Evolutionary conservation across 208 protist species (phyloP).

Genomic region (Crithidia brevicula): DNA sequence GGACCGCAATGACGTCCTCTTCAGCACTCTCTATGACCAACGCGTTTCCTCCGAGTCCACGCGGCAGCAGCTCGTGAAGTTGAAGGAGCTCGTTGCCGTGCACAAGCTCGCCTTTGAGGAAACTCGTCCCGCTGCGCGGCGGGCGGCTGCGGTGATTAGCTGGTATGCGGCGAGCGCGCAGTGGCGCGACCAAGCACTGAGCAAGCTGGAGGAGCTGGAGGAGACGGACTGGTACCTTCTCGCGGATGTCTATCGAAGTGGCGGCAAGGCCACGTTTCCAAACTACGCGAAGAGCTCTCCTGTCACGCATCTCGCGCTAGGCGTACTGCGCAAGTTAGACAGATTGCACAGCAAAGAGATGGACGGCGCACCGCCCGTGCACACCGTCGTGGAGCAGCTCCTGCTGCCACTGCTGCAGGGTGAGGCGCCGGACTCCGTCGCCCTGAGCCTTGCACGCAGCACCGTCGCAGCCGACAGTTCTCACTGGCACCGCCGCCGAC

Average conservation of each 20-base stretch:
- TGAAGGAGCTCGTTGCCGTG: constrained; percentile 31
- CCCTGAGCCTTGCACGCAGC: constrained; percentile 18
- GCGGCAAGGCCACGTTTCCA: constrained; percentile 59
- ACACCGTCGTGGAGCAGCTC: constrained; percentile 18
- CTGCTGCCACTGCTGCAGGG: constrained; percentile 33
- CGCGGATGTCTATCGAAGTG: constrained; percentile 46
- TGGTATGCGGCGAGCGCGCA: constrained; percentile 87
- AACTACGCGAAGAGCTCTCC: constrained; percentile 57
- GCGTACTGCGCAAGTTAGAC: constrained; percentile 62
- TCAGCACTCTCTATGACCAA: constrained; percentile 50
- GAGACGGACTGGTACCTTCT: constrained; percentile 80
- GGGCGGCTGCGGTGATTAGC: constrained; percentile 60
- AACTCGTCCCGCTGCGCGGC: constrained; percentile 44
- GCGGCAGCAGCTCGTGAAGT: constrained; percentile 32
- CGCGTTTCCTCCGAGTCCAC: constrained; percentile 25
- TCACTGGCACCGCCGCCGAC: constrained; percentile 28
- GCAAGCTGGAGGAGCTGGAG: constrained; percentile 57
- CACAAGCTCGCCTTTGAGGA: constrained; percentile 35
- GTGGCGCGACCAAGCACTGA: constrained; percentile 82
- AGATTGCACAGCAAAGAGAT: constrained; percentile 36
- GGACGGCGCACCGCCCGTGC: constrained; percentile 21
- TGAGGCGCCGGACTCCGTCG: constrained; percentile 29
- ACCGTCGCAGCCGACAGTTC: constrained; percentile 20
- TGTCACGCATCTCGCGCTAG: constrained; percentile 45
- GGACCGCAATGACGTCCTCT: constrained; percentile 59